Conservation (phyloP, 2,329 filamentous ascomycete species). For the Cryphonectria radicalis region DNA sequence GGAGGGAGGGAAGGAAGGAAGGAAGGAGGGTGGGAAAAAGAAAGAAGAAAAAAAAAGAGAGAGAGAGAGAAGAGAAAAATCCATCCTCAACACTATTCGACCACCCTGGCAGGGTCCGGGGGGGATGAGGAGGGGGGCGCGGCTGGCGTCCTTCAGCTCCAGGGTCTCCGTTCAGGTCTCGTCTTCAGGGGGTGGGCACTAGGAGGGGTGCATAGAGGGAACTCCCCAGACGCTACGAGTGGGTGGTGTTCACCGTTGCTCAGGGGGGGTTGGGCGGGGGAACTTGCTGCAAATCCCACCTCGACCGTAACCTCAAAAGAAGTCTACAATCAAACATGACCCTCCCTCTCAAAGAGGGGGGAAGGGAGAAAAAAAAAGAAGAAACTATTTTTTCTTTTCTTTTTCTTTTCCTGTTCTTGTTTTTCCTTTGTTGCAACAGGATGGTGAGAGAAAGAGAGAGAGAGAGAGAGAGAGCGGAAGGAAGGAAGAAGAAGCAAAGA, state of each 20-base stretch:
- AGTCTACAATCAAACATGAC: constrained; percentile 22
- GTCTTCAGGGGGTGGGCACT: constrained; percentile 1
- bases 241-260: constrained; percentile 10
- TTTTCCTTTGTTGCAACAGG: background rate
- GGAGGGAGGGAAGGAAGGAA: background rate
- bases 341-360: background rate
- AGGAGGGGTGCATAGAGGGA: background rate
- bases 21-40: background rate
- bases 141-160: background rate
- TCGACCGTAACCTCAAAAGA: constrained; percentile 1
- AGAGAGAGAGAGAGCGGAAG: background rate
- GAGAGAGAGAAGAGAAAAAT: background rate
- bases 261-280: background rate
- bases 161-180: background rate
- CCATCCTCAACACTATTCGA: background rate
- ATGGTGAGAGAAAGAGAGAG: too few species aligned
- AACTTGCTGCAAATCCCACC: background rate
- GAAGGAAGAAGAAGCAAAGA: background rate
- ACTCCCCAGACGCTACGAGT: constrained; percentile 7
- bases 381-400: too few species aligned
- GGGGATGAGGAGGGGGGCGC: too few species aligned
- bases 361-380: too few species aligned
- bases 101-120: background rate
- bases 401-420: background rate
- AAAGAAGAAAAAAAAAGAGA: background rate